A percentile compares a stretch with the other conserved stretches of the same genome.
These are phyloP conservation scores for Fusarium multiceps DNA, from an alignment of 2,329 filamentous ascomycete species.

Conservation along the genomic window DNA sequence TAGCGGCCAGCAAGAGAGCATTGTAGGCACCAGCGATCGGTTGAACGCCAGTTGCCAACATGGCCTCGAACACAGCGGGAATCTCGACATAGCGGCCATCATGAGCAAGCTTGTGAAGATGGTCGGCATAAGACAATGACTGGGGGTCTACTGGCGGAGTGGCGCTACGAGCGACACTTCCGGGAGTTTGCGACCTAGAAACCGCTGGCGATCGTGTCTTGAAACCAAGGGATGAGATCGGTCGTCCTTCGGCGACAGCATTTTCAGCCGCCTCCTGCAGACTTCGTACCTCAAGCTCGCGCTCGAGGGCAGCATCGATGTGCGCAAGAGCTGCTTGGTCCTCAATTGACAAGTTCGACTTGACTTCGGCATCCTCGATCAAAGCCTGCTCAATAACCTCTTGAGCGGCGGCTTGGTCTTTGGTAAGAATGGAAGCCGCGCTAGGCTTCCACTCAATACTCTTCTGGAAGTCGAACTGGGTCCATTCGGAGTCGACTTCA, in stretches of 20 bases:
- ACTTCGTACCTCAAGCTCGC: constrained; percentile 73
- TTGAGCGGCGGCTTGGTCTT: constrained; percentile 63
- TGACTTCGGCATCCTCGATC: constrained; percentile 51
- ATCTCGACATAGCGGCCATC: constrained; percentile 85
- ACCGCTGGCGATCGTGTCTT: constrained; percentile 55
- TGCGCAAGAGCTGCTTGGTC: constrained; percentile 76
- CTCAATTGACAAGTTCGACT: constrained; percentile 56
- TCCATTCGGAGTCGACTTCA: constrained; percentile 83
- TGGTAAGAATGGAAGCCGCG: constrained; percentile 66
- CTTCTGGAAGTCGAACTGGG: constrained; percentile 89
- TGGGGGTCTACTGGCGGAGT: constrained; percentile 72
- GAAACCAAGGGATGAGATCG: constrained; percentile 55
- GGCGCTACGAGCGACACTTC: constrained; percentile 64
- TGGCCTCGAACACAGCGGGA: constrained; percentile 87
- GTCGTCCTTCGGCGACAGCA: constrained; percentile 52
- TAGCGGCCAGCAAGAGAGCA: constrained; percentile 84
- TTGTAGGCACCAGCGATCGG: constrained; percentile 93
- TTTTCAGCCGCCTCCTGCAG: constrained; percentile 59
- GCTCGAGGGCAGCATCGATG: constrained; percentile 85
- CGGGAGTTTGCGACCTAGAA: constrained; percentile 57
- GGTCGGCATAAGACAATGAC: constrained; percentile 78
- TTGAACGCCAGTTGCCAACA: constrained; percentile 83
- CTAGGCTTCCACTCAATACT: constrained; percentile 87
- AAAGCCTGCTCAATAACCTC: constrained; percentile 50
- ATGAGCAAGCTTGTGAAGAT: constrained; percentile 79